Evolutionary conservation across 257 asterid species (phyloP).

Genomic region (Solanum ossicruentum): DNA sequence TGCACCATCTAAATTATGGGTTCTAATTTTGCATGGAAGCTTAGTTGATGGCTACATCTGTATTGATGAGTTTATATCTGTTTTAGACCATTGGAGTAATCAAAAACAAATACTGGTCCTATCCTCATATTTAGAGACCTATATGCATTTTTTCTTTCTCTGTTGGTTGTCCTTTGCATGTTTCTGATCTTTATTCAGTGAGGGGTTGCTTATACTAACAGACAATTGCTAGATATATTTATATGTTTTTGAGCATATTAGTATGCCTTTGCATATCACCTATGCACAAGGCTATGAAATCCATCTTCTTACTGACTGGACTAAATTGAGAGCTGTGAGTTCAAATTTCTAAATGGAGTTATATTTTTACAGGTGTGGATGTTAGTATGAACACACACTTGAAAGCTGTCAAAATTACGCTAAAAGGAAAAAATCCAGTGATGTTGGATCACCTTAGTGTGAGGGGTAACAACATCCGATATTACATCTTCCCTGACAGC

Average conservation of each 20-base stretch:
- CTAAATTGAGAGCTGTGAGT: neutral
- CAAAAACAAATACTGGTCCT: no score
- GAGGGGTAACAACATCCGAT: conserved; percentile 77
- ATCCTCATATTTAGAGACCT: no score
- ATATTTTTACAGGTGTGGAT: conserved; percentile 50
- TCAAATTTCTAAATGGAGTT: neutral
- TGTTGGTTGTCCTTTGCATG: no score
- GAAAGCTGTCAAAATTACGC: conserved; percentile 73
- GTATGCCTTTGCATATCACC: no score
- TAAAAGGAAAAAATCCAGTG: conserved; percentile 79
- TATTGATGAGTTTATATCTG: neutral
- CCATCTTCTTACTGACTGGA: neutral
- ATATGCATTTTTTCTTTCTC: no score
- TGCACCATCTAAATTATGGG: neutral
- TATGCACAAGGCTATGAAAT: no score
- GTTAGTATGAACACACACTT: conserved; percentile 80
- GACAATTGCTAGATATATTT: no score
- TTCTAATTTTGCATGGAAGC: neutral
- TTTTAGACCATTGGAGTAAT: no score
- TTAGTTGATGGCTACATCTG: neutral
- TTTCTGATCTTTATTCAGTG: no score
- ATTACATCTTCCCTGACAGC: conserved; percentile 83
- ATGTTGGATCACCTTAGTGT: conserved; percentile 82
- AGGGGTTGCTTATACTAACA: no score
- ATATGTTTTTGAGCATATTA: no score